Evolutionary conservation across 129 eudicot species (phyloP), one percentile per base, ranked within the genome.

Genomic region (Escallonia rubra): DNA sequence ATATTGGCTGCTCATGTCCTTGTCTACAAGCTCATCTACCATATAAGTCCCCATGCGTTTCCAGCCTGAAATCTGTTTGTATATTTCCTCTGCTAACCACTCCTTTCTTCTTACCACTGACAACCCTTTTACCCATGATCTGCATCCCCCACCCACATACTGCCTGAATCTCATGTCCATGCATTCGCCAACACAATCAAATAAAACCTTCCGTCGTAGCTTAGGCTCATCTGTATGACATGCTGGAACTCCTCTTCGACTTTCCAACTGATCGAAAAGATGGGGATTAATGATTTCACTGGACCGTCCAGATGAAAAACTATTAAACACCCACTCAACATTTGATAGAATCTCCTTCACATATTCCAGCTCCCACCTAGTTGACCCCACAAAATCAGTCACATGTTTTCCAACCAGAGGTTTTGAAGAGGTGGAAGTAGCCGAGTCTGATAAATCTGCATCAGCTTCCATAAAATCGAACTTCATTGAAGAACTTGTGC

Each of bases 11-110:
- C 95, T 89, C 99, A 93, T 93, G 69, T 93, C 99, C 77, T 68
- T 77, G 58, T 89, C 96, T 6, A 93, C 88, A 23, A 93, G 90
- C 70, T 89, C 99, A 71, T 93, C 99, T 15, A 93, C 99, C 96
- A 84, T 87, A 59, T 76, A 73, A 43, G 89, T 81, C 46, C 83
- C 86, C 90, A 86, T 66, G 15, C 73, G 78, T 69, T 78, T 81
- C 92, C 86, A 93, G 12, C 74, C 74, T 10, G 71, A 38, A 11
- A 93, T 93, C 78, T 93, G 96, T 56, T 57, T 78, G 63, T 82
- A 81, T 52, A 93, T 87, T 49, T 93, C 93, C 45, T 77, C 80
- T 1, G 93, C 88, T 66, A 93, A 73, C 65, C 70, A 60, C 2
- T 81, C 90, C 59, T 87, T 83, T 72, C 81, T 70, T 64, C 67